Base-by-base conservation (phyloP, 108 stramenopile species). In the Phaeodactylum tricornutum region DNA sequence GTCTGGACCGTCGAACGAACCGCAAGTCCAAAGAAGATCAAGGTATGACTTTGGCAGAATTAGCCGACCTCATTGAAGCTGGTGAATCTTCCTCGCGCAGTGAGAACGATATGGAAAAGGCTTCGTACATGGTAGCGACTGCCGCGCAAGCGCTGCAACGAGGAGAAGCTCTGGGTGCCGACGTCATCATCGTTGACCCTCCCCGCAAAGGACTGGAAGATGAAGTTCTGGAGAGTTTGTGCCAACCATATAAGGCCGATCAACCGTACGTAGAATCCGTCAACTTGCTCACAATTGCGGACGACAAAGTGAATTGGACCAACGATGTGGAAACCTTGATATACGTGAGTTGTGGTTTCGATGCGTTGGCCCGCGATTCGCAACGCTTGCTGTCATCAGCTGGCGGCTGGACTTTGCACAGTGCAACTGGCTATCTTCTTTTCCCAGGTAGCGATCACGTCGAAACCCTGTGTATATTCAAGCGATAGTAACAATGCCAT, bases 331-430 rank as follows among this genome's bases (percentile, higher is more conserved):
- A 72, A 43, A 89, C 83, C n/a, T 43, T 98, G 27, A 74, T 98
- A 26, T 98, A 96, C 58, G 93, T 98, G 12, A 92, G 92, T 48
- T 96, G 97, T 62, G 95, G 95, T 11, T 96, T 96, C 55, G 94
- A 98, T 47, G 94, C 97, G 24, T 71, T 98, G 45, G 92, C 87
- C 23, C 72, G 93, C 28, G 97, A 98, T 64, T 69, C 63, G 22
- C 82, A 87, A 54, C 52, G 54, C 27, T 56, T 97, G 21, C 32
- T 91, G 47, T 50, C 51, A 16, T 77, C 69, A 22, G 57, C 54
- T 34, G 89, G 77, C 17, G 88, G 92, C 27, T 96, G 92, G 91
- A 69, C 61, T 43, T 35, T 96, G 22, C 72, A 87, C 47, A 87
- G 85, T 62, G 89, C 87, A 17, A 87, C 90, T 20, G 97, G 97